These are phyloP conservation scores for Fusarium siculi DNA, from an alignment of 2,329 filamentous ascomycete genomes.

Conservation along the genomic window DNA sequence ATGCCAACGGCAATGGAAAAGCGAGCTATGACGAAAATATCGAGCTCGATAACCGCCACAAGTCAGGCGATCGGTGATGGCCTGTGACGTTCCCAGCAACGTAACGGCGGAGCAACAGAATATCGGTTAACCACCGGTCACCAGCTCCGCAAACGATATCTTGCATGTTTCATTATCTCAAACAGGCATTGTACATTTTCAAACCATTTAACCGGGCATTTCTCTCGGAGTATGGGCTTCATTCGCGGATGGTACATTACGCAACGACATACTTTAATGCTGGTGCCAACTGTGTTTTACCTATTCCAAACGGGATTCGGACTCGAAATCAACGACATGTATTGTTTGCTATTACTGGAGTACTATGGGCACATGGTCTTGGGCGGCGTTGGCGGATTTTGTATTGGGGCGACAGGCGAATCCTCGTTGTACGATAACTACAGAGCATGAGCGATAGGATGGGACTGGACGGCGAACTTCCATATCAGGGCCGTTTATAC, in stretches of 20 bases:
- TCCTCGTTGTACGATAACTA: slow-evolving; percentile 47
- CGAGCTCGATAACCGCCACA: slow-evolving; percentile 63
- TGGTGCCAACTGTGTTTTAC: slow-evolving; percentile 36
- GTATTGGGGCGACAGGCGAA: slow-evolving; percentile 40
- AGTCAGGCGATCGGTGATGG: slow-evolving; percentile 51
- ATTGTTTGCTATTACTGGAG: slow-evolving; percentile 42
- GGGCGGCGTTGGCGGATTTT: slow-evolving; percentile 44
- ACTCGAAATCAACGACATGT: slow-evolving; percentile 32
- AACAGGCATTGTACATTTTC: slow-evolving; percentile 44
- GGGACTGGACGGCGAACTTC: background rate
- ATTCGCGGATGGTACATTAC: slow-evolving; percentile 38
- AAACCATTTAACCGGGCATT: slow-evolving; percentile 38
- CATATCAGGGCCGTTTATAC: slow-evolving; percentile 3
- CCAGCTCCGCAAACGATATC: slow-evolving; percentile 20
- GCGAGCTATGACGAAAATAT: slow-evolving; percentile 56
- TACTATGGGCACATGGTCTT: slow-evolving; percentile 44
- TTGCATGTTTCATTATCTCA: slow-evolving; percentile 36
- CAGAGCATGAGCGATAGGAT: slow-evolving; percentile 39
- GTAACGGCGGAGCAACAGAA: slow-evolving; percentile 28
- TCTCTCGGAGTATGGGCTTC: slow-evolving; percentile 34
- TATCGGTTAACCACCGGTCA: background rate
- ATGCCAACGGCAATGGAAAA: slow-evolving; percentile 55
- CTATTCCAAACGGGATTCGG: slow-evolving; percentile 26
- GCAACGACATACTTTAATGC: slow-evolving; percentile 35
- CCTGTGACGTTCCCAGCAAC: slow-evolving; percentile 21